A percentile compares a stretch with the other conserved stretches of the same genome.
phyloP scores from a whole-genome alignment of 139 green algal genomes.

The Haematococcus lacustris region DNA sequence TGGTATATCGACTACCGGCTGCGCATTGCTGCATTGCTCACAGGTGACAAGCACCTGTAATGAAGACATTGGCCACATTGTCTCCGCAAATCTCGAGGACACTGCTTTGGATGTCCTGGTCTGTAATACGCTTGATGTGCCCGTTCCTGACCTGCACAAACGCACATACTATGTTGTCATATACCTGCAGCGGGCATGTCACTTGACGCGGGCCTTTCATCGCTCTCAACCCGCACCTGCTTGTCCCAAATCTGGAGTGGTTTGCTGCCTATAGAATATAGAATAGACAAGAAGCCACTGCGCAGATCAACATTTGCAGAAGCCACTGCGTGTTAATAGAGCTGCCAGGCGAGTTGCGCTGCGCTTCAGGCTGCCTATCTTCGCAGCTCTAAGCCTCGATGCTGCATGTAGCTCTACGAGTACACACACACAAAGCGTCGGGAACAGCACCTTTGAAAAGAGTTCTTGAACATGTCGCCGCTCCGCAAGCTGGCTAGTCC shows the following conservation, averaged over 20 bases:
- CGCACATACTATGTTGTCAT: not conserved
- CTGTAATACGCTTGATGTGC: conserved; percentile 92
- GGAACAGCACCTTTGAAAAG: conserved; percentile 10
- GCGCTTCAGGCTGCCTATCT: not conserved
- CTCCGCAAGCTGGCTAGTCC: not conserved
- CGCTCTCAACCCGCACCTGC: too few species aligned
- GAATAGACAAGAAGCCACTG: conserved; percentile 41
- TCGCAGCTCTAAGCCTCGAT: too few species aligned
- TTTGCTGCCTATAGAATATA: conserved; percentile 94
- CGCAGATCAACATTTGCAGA: not conserved
- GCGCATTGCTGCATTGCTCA: too few species aligned
- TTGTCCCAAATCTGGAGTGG: conserved; percentile 93
- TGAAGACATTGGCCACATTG: conserved; percentile 89
- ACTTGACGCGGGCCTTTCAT: too few species aligned
- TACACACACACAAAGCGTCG: not conserved
- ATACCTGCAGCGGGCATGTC: too few species aligned
- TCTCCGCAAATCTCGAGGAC: conserved; percentile 88
- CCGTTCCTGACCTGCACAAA: conserved; percentile 78
- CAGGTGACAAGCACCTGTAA: too few species aligned
- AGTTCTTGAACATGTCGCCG: conserved; percentile 28
- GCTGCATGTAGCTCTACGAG: not conserved
- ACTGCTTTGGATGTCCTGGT: conserved; percentile 90
- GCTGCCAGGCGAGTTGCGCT: not conserved
- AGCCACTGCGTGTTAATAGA: not conserved
- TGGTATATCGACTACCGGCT: too few species aligned